Base-by-base conservation (phyloP, 805 yeast species). In the Lipomyces anomalus region DNA sequence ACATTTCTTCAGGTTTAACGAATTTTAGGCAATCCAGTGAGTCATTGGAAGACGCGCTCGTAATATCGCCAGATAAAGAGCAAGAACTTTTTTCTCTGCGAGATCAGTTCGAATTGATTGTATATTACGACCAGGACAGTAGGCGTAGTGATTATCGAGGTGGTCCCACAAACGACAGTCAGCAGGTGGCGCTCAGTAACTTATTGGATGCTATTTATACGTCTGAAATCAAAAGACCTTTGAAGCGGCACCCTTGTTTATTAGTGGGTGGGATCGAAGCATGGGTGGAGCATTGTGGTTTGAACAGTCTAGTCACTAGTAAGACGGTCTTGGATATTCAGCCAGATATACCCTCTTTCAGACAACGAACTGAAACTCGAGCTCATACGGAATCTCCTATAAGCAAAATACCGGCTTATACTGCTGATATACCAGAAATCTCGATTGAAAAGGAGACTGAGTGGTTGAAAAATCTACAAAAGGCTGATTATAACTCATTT, bases 11-110 rank as follows among this genome's bases (percentile, higher is more conserved):
- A 32, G 11, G 43, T n/a, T 20, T 38, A 9, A 22, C 37, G n/a
- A n/a, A n/a, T 20, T 3, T 24, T 1, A 65, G 67, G 6, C 75
- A 76, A 58, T 69, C 75, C 0, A 85, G 84, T 56, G 64, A 61
- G n/a, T 90, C 82, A 44, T 65, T 89, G n/a, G 84, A 82, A 55
- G 72, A 70, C 35, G 66, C 75, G 38, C 72, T 90, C 7, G 66
- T 79, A 47, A 61, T 77, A 13, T 69, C 84, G 13, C 77, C 88
- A 1, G 70, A 69, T 11, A 61, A 61, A 3, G 92, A 86, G 57
- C 73, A 72, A 41, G 60, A 57, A 1, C 52, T 73, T 40, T 88
- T 88, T 56, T 61, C 66, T 20, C 62, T 67, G 3, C 66, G 95
- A 52, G 63, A 70, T 45, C 54, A 59, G 9, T 87, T 74, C 59